Base-by-base conservation (phyloP, 257 asterid species). In the Solanum medicagineum region DNA sequence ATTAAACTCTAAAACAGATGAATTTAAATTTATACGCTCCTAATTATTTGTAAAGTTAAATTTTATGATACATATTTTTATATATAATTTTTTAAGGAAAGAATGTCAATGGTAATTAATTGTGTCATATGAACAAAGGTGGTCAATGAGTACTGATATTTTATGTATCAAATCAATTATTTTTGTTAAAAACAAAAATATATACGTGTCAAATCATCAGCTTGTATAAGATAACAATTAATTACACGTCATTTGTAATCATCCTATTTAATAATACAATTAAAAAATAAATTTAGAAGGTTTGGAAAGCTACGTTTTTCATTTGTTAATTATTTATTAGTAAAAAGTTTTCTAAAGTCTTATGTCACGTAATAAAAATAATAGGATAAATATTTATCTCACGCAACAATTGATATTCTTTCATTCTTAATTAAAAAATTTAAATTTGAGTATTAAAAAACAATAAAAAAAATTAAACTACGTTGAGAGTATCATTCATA, bases 381-480 rank as follows among this genome's bases (percentile, higher is more conserved):
- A 47, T 47, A 47, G 9, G 47, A 74, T 47, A 59, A 59, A 59
- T 0, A 2, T 10, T n/a, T 4, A 5, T 14, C 0, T 59, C 10
- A 10, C 9, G 1, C 0, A 1, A 57, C 0, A 12, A 10, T n/a
- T 4, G 15, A 10, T 0, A 59, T 59, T n/a, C 22, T 0, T n/a
- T 59, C 1, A 57, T 1, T 59, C 1, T 59, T n/a, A 59, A n/a
- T n/a, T 24, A n/a, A 0, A 59, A 10, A 4, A 0, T n/a, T 59
- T 4, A 1, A 4, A 0, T 59, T 59, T 59, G 0, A 59, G 10
- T 59, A 1, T 10, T n/a, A 0, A n/a, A n/a, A n/a, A n/a, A n/a
- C 10, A 59, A n/a, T 4, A 1, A 57, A 57, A 57, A 57, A 59
- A 57, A 3, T 16, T 17, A 54, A 3, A 8, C 0, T 20, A 1